Evolutionary conservation across 169 alveolate species (phyloP), one percentile per base, ranked within the genome.

Genomic region (Plasmodium vinckei): DNA sequence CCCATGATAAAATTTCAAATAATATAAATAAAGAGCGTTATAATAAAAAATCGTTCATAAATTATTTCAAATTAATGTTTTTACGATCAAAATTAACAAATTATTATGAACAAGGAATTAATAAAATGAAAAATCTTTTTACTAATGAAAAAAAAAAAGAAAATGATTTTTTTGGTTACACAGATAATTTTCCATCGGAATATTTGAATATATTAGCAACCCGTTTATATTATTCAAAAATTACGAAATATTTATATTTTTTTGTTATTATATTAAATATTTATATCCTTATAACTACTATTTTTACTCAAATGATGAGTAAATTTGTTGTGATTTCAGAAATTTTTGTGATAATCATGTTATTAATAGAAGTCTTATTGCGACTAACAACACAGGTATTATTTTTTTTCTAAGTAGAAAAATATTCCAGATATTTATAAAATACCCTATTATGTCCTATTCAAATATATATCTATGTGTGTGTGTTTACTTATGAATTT

Each of bases 171-270:
- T 33, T 51, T 46, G 39, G 15, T 60, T 27, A 67, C 25, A 7
- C 65, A 49, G 27, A 46, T 25, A 25, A 65, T 46, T 9, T 70
- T 3, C 68, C 72, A 9, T 25, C 42, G 25, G 90, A 82, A 6
- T 82, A 25, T 65, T 47, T 82, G 9, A 44, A 82, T 47, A 82
- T 82, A 21, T 59, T 82, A 53, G 79, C 84, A 5, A 82, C 25
- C 9, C 79, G 90, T 56, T 57, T 82, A 70, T 82, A 82, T 60
- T 82, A 82, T 47, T 82, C 90, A 17, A 82, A 47, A 57, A 27
- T 54, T 17, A 65, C 90, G 15, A 33, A 65, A n/a, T 61, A 49
- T 47, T 13, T 82, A 46, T 82, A 82, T 54, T 51, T 68, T 60
- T n/a, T 82, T 9, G 90, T 82, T 21, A 53, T 61, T 21, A 2